phyloP scores from a whole-genome alignment of 2,329 filamentous ascomycete genomes.

The Pseudogymnoascus sp. region DNA sequence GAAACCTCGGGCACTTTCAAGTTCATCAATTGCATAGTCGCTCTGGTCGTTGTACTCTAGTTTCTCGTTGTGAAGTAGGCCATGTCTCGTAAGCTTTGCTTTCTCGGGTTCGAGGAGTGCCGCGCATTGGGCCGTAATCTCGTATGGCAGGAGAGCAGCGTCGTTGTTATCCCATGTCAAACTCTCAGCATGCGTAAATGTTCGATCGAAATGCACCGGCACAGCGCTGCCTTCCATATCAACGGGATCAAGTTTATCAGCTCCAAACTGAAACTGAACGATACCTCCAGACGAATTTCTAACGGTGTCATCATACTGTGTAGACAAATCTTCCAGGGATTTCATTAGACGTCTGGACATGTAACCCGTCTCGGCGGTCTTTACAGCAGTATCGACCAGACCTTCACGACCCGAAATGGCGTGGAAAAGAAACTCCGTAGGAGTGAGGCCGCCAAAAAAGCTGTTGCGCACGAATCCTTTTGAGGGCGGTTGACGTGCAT shows the following conservation, averaged over 20 bases:
- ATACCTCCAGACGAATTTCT: slow-evolving; percentile 81
- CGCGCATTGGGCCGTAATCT: slow-evolving; percentile 63
- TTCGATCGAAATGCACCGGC: slow-evolving; percentile 86
- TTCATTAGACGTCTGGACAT: slow-evolving; percentile 99
- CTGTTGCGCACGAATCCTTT: slow-evolving; percentile 97
- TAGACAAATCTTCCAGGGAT: slow-evolving; percentile 87
- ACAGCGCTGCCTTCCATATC: slow-evolving; percentile 95
- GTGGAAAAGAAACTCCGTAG: slow-evolving; percentile 95
- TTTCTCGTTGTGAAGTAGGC: slow-evolving; percentile 51
- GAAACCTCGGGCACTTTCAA: slow-evolving; percentile 77
- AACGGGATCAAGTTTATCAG: slow-evolving; percentile 88
- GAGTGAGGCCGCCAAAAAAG: slow-evolving; percentile 86
- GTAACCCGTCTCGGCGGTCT: slow-evolving; percentile 97
- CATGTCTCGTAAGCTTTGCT: slow-evolving; percentile 51
- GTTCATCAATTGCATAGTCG: slow-evolving; percentile 63
- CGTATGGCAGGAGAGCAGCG: slow-evolving; percentile 60
- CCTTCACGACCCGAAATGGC: slow-evolving; percentile 97
- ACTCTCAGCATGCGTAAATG: slow-evolving; percentile 73
- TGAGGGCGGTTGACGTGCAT: slow-evolving; percentile 80
- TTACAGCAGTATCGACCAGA: slow-evolving; percentile 96
- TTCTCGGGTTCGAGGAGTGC: slow-evolving; percentile 61
- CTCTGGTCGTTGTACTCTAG: slow-evolving; percentile 64
- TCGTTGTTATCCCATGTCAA: slow-evolving; percentile 75
- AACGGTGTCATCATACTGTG: slow-evolving; percentile 89
- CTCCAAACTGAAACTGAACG: slow-evolving; percentile 96